Base-by-base conservation (phyloP, 345 rosid genomes). In the Aquilaria yunnanensis region DNA sequence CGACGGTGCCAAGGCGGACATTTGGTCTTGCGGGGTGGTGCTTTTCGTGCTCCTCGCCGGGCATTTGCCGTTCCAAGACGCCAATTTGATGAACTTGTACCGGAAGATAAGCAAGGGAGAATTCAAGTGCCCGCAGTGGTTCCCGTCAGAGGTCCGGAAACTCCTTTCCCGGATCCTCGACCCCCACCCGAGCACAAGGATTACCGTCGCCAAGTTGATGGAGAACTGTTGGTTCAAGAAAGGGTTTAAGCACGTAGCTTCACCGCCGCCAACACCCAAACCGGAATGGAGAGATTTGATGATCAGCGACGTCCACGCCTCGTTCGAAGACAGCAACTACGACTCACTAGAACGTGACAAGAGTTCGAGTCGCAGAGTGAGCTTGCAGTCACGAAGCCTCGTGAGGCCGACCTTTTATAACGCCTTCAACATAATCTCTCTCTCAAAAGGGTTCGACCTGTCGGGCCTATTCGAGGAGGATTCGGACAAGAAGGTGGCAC, bases 21-120 rank as follows among this genome's bases (percentile, higher is more conserved):
- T 88, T 41, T 91, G 97, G 97, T 91, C 96, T 0, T 85, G 87
- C 63, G 96, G 97, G 13, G 94, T 86, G 43, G 71, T 91, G 61
- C 68, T 91, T 12, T 91, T 77, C 29, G 97, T 88, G 53, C 74
- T 91, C 1, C 69, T 91, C 61, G 94, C 94, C 1, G 96, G 94
- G 43, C 86, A 72, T 68, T 87, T 91, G 51, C 97, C 97, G 0
- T 91, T 91, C 65, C 78, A 78, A 2, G 85, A 91, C 14, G 57
- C 70, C 9, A 92, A 86, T 70, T 77, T 92, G 48, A 77, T 88
- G 64, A 88, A 82, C 58, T 64, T 92, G 84, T 88, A 88, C 12
- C 73, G 74, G 55, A 92, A 83, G 74, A 88, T 88, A 13, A 60
- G 70, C 12, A 85, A 31, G 67, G 96, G 88, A 10, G 88, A 85